Evolutionary conservation across 2,329 filamentous ascomycete genomes (phyloP).

Genomic region (Fusarium luffae): DNA sequence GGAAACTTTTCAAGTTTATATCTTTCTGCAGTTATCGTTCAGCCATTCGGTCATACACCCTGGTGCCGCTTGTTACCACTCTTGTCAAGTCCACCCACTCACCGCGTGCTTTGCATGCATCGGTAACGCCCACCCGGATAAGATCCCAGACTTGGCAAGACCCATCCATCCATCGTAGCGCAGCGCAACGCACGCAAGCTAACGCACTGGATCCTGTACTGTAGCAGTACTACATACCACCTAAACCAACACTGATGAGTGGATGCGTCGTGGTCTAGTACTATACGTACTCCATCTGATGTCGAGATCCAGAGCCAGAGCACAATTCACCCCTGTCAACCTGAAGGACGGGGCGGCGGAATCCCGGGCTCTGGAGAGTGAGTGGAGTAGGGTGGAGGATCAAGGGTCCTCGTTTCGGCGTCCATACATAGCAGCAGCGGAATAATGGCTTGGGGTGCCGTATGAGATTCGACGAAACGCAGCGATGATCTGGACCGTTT

Average conservation of each 20-base stretch:
- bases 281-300: neutral
- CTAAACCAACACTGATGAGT: neutral
- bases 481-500: slow-evolving; percentile 4
- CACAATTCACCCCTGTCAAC: slow-evolving; percentile 21
- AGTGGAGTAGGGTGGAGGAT: slow-evolving; percentile 9
- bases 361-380: slow-evolving; percentile 1
- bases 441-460: neutral
- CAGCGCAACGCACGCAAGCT: neutral
- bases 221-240: neutral
- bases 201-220: neutral
- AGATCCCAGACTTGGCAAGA: slow-evolving; percentile 31
- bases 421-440: neutral
- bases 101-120: slow-evolving; percentile 30
- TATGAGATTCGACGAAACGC: neutral
- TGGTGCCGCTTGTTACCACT: slow-evolving; percentile 27
- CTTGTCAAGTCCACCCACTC: slow-evolving; percentile 26
- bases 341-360: slow-evolving; percentile 31
- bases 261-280: neutral
- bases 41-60: slow-evolving; percentile 30
- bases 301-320: neutral
- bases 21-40: slow-evolving; percentile 1
- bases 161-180: slow-evolving; percentile 21
- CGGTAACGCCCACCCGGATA: slow-evolving; percentile 24
- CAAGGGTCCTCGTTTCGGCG: slow-evolving; percentile 8
- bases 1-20: slow-evolving; percentile 39